phyloP scores from a whole-genome alignment of 495 filamentous ascomycete genomes.

The Aspergillus leporis region DNA sequence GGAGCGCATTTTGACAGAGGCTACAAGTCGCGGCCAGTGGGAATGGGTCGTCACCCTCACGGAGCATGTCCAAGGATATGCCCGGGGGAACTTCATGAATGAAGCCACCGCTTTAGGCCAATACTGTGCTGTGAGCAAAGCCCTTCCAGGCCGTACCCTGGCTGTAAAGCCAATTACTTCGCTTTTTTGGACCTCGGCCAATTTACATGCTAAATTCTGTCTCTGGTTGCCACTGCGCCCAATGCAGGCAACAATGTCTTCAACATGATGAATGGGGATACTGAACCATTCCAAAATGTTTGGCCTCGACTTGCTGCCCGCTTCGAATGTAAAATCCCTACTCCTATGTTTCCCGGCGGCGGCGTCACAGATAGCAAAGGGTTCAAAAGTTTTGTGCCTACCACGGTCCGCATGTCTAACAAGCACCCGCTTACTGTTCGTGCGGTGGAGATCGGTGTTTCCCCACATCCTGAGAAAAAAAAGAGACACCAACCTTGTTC shows the following conservation, averaged over 20 bases:
- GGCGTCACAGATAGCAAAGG: conserved; percentile 9
- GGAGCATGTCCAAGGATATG: conserved; percentile 52
- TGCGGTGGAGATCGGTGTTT: conserved; percentile 41
- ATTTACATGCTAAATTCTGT: conserved; percentile 53
- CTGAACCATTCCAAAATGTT: conserved; percentile 53
- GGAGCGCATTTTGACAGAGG: conserved; percentile 41
- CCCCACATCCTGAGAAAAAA: conserved; percentile 24
- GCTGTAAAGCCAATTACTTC: conserved; percentile 48
- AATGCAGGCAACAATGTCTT: conserved; percentile 52
- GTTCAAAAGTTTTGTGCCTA: conserved; percentile 17
- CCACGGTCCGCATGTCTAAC: conserved; percentile 27
- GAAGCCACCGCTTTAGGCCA: conserved; percentile 48
- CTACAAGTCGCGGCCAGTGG: conserved; percentile 31
- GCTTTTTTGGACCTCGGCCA: conserved; percentile 50
- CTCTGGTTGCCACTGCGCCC: conserved; percentile 48
- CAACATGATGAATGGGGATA: conserved; percentile 58
- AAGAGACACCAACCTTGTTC: conserved; percentile 31
- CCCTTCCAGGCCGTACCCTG: conserved; percentile 50
- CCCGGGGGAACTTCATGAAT: conserved; percentile 57
- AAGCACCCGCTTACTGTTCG: conserved; percentile 44
- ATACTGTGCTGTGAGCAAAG: conserved; percentile 51
- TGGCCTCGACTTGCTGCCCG: conserved; percentile 54
- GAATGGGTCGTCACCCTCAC: conserved; percentile 53
- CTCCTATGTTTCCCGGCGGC: conserved; percentile 43
- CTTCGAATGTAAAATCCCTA: conserved; percentile 46